Evolutionary conservation across 202 grass and related monocot species (phyloP).

Genomic region (Musa balbisiana): DNA sequence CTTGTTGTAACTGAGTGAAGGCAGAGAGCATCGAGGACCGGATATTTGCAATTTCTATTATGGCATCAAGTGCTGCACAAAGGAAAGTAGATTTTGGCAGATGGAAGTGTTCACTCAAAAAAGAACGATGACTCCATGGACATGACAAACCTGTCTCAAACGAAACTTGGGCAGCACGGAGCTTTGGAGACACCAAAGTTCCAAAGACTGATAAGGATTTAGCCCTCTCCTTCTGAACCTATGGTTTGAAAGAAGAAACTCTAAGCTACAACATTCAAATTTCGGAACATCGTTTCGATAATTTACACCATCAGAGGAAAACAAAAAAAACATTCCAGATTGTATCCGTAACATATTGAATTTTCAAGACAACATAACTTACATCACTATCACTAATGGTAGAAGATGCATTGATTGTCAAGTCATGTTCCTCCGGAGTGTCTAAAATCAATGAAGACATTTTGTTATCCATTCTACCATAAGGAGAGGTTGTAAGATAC

Average conservation of each 20-base stretch:
- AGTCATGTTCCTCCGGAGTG: slow-evolving; percentile 24
- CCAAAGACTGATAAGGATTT: slow-evolving; percentile 75
- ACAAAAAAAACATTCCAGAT: not conserved
- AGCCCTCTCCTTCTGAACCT: slow-evolving; percentile 68
- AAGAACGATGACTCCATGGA: not conserved
- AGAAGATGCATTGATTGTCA: slow-evolving; percentile 25
- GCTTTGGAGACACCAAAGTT: slow-evolving; percentile 70
- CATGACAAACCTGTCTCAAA: slow-evolving; percentile 66
- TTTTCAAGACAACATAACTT: slow-evolving; percentile 27
- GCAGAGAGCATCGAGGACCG: slow-evolving; percentile 51
- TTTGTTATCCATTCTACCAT: slow-evolving; percentile 2
- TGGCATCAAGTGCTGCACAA: slow-evolving; percentile 70
- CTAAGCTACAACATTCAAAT: not conserved
- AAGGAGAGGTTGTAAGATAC: slow-evolving; percentile 14
- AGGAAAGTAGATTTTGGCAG: slow-evolving; percentile 19
- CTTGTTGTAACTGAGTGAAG: slow-evolving; percentile 44
- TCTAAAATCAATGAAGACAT: slow-evolving; percentile 25
- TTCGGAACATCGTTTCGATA: not conserved
- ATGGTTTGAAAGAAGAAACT: slow-evolving; percentile 5
- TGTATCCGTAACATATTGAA: not conserved
- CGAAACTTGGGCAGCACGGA: slow-evolving; percentile 71
- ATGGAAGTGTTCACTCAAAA: not conserved
- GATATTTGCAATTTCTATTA: slow-evolving; percentile 71
- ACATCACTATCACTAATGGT: slow-evolving; percentile 36
- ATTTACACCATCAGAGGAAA: too few species aligned